A percentile compares a stretch with the other conserved stretches of the same genome.
phyloP scores from a whole-genome alignment of 306 rosid genomes.

The Mucuna pruriens region DNA sequence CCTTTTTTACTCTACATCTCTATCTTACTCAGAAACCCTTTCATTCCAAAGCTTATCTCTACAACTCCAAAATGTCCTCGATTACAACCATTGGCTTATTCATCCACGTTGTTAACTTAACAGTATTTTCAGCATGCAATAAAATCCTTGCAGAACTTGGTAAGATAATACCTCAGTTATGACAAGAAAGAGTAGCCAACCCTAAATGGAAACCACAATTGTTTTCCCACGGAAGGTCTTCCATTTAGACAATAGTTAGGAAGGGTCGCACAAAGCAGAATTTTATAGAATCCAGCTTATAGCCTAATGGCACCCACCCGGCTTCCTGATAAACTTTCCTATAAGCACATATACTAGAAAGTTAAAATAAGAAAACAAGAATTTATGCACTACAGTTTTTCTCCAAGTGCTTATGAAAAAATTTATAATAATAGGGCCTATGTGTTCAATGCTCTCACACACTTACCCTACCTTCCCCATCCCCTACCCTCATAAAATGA shows the following conservation, averaged over 20 bases:
- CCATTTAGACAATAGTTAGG: neutral
- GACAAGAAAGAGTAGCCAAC: conserved; percentile 1
- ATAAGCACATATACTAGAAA: no score
- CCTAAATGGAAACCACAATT: neutral
- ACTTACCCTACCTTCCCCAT: neutral
- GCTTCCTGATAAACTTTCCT: neutral
- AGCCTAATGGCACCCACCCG: neutral
- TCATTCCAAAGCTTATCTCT: neutral
- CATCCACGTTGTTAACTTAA: neutral
- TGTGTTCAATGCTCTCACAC: neutral
- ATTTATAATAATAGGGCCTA: no score
- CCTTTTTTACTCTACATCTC: neutral
- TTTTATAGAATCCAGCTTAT: neutral
- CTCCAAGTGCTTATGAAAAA: no score
- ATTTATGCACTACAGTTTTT: no score
- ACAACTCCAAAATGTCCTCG: neutral
- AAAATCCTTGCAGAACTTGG: neutral
- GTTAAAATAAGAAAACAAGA: no score
- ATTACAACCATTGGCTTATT: neutral
- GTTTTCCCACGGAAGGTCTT: neutral
- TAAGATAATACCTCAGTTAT: neutral
- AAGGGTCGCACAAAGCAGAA: conserved; percentile 9
- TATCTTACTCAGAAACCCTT: neutral
- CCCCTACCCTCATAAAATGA: neutral
- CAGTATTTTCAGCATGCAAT: neutral